Base-by-base conservation (phyloP, 2,329 filamentous ascomycete species). In the Neofusicoccum cordaticola region DNA sequence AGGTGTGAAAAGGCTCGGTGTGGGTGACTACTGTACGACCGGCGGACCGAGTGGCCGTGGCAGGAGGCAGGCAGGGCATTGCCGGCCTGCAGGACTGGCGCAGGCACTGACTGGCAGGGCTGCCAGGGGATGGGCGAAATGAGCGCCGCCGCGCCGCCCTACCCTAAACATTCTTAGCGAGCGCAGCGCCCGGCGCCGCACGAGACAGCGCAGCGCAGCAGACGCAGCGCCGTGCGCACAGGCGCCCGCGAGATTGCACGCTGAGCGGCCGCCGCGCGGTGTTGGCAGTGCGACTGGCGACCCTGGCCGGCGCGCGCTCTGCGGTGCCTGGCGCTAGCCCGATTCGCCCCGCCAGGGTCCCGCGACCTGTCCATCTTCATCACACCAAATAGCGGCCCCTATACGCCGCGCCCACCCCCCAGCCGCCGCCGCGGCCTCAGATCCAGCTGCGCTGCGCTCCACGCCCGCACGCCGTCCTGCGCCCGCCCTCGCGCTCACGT, bases 131-230 rank as follows among this genome's bases (percentile, higher is more conserved):
- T 39, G 39, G 39, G 22, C 56, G 56, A 60, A 60, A 60, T 60
- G 56, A 60, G 56, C 56, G 27, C 12, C 52, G 41, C 56, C 56
- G 56, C 56, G 56, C 41, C 41, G 53, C 53, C 53, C 53, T 47
- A 47, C 41, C 37, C 53, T 42, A 58, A 47, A 47, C 56, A 60
- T 60, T 60, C 56, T 60, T 60, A 60, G 56, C 56, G 56, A 60
- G 47, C 27, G 47, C 50, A 22, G 37, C 35, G 27, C 27, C 27
- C 27, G 27, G 27, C 27, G 27, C 27, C 56, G 42, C 56, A 60
- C 56, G 56, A 60, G 56, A 60, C 56, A 60, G 42, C 34, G 42
- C 35, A 8, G 27, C 27, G 27, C 27, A 31, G 27, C 27, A 31
- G 27, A 31, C 27, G 27, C 27, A 31, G 27, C 27, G 27, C 27